A percentile compares a stretch with the other conserved stretches of the same genome.
These are phyloP conservation scores for Pythium apleroticum DNA, from an alignment of 352 stramenopile species.

Conservation along the genomic window DNA sequence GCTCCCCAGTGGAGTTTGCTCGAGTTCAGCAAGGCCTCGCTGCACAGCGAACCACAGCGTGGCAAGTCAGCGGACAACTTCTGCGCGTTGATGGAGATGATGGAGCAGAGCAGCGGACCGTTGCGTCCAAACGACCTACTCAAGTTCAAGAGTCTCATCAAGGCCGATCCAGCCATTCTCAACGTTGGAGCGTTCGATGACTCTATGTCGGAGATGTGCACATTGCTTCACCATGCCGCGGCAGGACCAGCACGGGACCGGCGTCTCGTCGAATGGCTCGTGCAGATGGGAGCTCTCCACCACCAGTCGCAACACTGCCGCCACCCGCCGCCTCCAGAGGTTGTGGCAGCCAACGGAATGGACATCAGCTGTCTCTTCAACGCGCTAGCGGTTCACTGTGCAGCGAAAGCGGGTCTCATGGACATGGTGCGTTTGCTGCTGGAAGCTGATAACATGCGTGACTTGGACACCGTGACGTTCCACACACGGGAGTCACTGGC, in stretches of 20 bases:
- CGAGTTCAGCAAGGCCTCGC: not conserved
- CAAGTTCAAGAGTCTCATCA: conserved; percentile 12
- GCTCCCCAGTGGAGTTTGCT: not conserved
- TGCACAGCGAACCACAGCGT: not conserved
- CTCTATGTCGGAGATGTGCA: not conserved
- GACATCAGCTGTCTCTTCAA: not conserved
- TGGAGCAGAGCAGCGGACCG: conserved; percentile 6
- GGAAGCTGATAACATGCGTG: conserved; percentile 13
- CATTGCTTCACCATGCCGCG: not conserved
- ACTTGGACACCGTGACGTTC: conserved; percentile 21
- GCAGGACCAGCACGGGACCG: not conserved
- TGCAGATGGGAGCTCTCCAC: conserved; percentile 29
- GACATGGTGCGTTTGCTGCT: conserved; percentile 14
- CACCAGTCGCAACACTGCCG: conserved; percentile 12
- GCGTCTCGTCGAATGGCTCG: conserved; percentile 35
- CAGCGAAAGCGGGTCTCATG: not conserved
- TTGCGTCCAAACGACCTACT: not conserved
- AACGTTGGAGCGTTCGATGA: not conserved
- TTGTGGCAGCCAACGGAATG: not conserved
- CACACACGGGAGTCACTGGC: conserved; percentile 13
- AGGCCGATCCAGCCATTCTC: not conserved
- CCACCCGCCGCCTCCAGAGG: not conserved
- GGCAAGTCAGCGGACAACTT: not conserved
- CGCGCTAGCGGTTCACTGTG: conserved; percentile 16
- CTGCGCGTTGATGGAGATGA: conserved; percentile 10